Percentiles rank a stretch among this genome's conserved stretches.
Evolutionary conservation across 768 basidiomycete species (phyloP).

Genomic region (Termitomyces sp.): DNA sequence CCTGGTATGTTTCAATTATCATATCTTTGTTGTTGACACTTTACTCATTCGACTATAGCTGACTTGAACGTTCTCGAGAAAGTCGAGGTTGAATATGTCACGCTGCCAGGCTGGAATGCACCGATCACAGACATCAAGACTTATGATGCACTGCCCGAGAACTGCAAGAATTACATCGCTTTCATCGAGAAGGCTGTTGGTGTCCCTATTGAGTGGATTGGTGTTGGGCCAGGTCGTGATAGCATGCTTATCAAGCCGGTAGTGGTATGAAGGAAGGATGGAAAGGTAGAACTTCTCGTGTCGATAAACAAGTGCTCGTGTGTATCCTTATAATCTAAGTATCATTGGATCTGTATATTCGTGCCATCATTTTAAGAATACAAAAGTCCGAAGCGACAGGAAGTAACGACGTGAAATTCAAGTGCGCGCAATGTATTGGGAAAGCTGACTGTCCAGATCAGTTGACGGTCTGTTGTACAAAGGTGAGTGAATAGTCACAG

Average conservation of each 20-base stretch:
- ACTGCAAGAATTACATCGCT: slow-evolving; percentile 80
- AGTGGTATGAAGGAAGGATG: neutral
- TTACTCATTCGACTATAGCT: slow-evolving; percentile 37
- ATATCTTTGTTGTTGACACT: neutral
- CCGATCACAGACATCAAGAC: slow-evolving; percentile 58
- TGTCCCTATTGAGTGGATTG: slow-evolving; percentile 86
- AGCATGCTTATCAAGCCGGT: slow-evolving; percentile 48
- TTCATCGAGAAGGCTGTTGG: slow-evolving; percentile 77
- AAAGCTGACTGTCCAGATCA: neutral
- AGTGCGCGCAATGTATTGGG: neutral
- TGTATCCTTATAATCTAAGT: slow-evolving; percentile 4
- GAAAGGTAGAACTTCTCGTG: neutral
- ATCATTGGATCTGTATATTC: neutral
- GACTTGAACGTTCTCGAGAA: slow-evolving; percentile 75
- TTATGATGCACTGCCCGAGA: slow-evolving; percentile 75
- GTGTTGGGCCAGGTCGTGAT: slow-evolving; percentile 83
- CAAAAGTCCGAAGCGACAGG: neutral
- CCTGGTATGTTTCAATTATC: slow-evolving; percentile 54
- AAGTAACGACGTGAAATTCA: too few relatives aligned
- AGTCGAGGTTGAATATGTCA: slow-evolving; percentile 84
- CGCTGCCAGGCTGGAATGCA: slow-evolving; percentile 86
- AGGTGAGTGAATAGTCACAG: too few relatives aligned
- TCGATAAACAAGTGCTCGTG: neutral
- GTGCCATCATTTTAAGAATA: neutral
- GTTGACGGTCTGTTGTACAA: neutral